A percentile compares a stretch with the other conserved stretches of the same genome.
Conservation (phyloP, 2,329 filamentous ascomycete genomes). For the Spiromastix sp. region DNA sequence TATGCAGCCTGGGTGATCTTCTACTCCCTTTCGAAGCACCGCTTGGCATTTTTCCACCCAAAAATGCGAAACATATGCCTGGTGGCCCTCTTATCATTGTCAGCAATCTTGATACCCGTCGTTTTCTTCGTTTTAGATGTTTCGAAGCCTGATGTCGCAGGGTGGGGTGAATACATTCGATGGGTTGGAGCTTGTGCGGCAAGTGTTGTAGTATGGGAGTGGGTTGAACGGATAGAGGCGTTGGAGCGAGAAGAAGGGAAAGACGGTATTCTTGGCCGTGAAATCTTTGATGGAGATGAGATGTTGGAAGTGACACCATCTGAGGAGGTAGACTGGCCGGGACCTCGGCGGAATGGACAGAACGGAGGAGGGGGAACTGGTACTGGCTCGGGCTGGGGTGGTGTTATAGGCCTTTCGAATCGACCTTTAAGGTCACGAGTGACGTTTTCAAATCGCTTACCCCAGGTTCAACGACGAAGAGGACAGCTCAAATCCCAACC, state of each 20-base stretch:
- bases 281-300: constrained; percentile 89
- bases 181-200: constrained; percentile 95
- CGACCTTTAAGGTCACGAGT: constrained; percentile 27
- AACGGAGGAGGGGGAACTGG: constrained; percentile 21
- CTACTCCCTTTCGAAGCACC: constrained; percentile 82
- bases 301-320: constrained; percentile 64
- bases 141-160: constrained; percentile 70
- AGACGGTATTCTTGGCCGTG: constrained; percentile 79
- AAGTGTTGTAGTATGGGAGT: constrained; percentile 96
- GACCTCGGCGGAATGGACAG: constrained; percentile 26
- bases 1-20: constrained; percentile 94
- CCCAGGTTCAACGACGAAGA: constrained; percentile 4
- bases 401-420: constrained; percentile 26
- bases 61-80: constrained; percentile 83
- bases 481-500: no score
- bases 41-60: constrained; percentile 81
- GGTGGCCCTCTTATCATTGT: constrained; percentile 66
- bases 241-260: constrained; percentile 88
- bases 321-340: constrained; percentile 39
- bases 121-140: constrained; percentile 93
- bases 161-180: constrained; percentile 89
- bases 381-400: constrained; percentile 27
- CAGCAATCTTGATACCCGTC: constrained; percentile 77
- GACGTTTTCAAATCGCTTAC: constrained; percentile 14
- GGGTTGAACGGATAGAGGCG: constrained; percentile 90